phyloP scores from a whole-genome alignment of 306 rosid species.

The Rosa multiflora region DNA sequence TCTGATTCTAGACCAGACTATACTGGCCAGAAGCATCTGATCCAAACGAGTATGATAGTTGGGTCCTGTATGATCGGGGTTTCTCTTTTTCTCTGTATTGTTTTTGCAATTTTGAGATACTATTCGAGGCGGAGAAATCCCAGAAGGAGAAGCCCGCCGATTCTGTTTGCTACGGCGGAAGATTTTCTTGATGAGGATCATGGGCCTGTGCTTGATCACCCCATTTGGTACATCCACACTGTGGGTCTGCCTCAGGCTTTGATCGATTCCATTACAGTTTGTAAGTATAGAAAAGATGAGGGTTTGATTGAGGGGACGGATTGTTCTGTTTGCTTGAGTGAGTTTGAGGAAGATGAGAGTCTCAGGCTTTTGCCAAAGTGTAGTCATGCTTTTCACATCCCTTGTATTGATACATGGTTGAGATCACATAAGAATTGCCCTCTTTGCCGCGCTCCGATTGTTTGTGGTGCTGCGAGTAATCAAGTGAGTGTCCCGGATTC shows the following conservation, averaged over 20 bases:
- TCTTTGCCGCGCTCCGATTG: constrained; percentile 49
- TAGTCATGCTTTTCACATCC: constrained; percentile 54
- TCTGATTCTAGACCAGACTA: fast-evolving
- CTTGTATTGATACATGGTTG: constrained; percentile 52
- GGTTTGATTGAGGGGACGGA: constrained; percentile 64
- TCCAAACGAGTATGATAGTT: neutral
- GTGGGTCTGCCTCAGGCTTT: constrained; percentile 59
- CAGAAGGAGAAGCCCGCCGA: constrained; percentile 20
- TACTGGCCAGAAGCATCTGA: neutral
- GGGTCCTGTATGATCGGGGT: constrained; percentile 25
- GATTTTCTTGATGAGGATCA: constrained; percentile 40
- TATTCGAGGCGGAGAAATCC: constrained; percentile 30
- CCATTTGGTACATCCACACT: constrained; percentile 57
- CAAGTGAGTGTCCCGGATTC: constrained; percentile 19
- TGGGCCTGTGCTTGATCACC: constrained; percentile 40
- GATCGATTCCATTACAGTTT: constrained; percentile 63
- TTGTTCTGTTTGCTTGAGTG: constrained; percentile 77
- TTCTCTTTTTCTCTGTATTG: constrained; percentile 15
- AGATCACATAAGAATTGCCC: constrained; percentile 51
- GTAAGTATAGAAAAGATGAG: constrained; percentile 49
- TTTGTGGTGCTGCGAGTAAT: constrained; percentile 20
- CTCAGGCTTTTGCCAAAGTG: constrained; percentile 76
- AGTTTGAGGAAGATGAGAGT: constrained; percentile 62
- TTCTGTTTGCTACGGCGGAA: constrained; percentile 38
- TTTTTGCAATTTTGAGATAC: constrained; percentile 10